These are phyloP conservation scores for Pistacia atlantica DNA, from an alignment of 345 rosid species.

Conservation along the genomic window DNA sequence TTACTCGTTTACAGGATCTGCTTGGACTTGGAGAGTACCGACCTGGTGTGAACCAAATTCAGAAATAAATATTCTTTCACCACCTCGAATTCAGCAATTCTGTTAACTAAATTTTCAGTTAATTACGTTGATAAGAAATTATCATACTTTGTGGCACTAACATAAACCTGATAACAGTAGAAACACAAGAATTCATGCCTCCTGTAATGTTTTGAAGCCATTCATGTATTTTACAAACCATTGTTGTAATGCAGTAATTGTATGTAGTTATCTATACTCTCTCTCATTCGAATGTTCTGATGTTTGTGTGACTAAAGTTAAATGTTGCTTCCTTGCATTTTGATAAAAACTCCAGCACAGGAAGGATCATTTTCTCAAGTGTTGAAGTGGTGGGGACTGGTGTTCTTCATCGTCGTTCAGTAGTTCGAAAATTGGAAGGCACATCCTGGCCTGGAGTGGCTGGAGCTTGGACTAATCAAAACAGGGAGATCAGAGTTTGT, in stretches of 20 bases:
- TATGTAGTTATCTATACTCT: not conserved
- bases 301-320: not conserved
- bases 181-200: not conserved
- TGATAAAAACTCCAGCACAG: too few species aligned
- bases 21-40: conserved; percentile 82
- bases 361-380: too few species aligned
- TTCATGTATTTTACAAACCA: not conserved
- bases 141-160: not conserved
- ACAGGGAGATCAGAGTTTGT: conserved; percentile 1
- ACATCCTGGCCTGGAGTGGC: not conserved
- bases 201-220: not conserved
- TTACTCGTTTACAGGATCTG: conserved; percentile 54
- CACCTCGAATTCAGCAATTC: not conserved
- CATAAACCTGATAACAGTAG: not conserved
- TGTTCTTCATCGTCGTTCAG: not conserved
- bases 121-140: not conserved
- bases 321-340: not conserved
- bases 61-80: conserved; percentile 26
- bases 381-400: too few species aligned
- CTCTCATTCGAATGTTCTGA: not conserved
- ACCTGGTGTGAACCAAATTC: conserved; percentile 48
- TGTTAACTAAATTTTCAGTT: not conserved
- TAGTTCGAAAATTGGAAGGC: not conserved
- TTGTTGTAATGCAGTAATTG: too few species aligned
- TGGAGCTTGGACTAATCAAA: not conserved